These are phyloP conservation scores for Boletales sp. DNA, from an alignment of 768 basidiomycete species.

Conservation along the genomic window DNA sequence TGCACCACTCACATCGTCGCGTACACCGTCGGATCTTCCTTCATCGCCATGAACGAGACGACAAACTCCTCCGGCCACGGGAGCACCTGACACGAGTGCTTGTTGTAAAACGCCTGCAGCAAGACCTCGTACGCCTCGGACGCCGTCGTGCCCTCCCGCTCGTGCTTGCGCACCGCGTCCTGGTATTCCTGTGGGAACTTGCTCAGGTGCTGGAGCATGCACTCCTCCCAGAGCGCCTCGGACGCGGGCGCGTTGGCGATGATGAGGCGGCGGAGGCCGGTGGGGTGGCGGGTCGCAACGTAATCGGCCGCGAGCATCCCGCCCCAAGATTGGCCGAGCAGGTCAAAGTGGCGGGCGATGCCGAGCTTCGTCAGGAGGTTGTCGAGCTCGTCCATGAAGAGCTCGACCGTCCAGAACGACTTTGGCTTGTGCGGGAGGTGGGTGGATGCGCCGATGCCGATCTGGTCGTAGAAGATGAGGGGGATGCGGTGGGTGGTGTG, in stretches of 20 bases:
- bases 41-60: slow-evolving; percentile 19
- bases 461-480: slow-evolving; percentile 48
- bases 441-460: slow-evolving; percentile 43
- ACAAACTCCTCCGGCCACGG: slow-evolving; percentile 31
- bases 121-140: slow-evolving; percentile 31
- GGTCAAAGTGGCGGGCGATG: slow-evolving; percentile 36
- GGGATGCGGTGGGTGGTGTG: slow-evolving; percentile 26
- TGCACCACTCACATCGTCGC: slow-evolving; percentile 34
- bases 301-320: slow-evolving; percentile 45
- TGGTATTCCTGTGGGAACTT: slow-evolving; percentile 26
- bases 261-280: slow-evolving; percentile 35
- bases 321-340: slow-evolving; percentile 57
- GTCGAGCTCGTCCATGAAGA: slow-evolving; percentile 51
- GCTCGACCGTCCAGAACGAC: slow-evolving; percentile 42
- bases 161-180: slow-evolving; percentile 25
- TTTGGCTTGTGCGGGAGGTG: slow-evolving; percentile 35
- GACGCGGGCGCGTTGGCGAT: slow-evolving; percentile 32
- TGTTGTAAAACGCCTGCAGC: slow-evolving; percentile 24
- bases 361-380: slow-evolving; percentile 43
- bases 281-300: slow-evolving; percentile 33
- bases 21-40: slow-evolving; percentile 31
- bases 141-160: slow-evolving; percentile 29
- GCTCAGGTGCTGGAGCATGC: slow-evolving; percentile 19
- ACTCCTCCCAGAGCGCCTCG: slow-evolving; percentile 18
- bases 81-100: slow-evolving; percentile 30